These are phyloP conservation scores for Mortierella sp. DNA, from an alignment of 371 early-diverging fungal species.

Conservation along the genomic window DNA sequence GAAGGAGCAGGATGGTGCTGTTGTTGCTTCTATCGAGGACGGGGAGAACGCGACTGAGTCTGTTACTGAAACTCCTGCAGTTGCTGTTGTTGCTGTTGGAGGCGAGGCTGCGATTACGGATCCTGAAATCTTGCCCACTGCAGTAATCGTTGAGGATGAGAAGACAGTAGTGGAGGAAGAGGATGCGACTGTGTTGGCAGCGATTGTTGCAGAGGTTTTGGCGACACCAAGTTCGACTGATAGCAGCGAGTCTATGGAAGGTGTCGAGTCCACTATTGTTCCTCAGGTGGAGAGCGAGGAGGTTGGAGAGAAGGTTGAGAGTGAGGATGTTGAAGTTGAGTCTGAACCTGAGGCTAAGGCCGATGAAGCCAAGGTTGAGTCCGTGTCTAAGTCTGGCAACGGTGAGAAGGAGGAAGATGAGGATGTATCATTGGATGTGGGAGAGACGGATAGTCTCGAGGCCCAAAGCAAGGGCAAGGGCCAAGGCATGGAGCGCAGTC, in stretches of 20 bases:
- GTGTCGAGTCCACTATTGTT: conserved; percentile 1
- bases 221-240: background rate
- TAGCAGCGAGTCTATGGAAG: conserved; percentile 6
- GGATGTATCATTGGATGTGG: background rate
- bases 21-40: background rate
- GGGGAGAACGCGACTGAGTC: background rate
- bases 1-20: background rate
- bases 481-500: conserved; percentile 20
- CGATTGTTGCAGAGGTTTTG: background rate
- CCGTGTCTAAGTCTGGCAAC: background rate
- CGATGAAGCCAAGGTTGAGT: background rate
- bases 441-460: background rate
- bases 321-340: background rate
- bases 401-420: background rate
- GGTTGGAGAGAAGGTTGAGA: background rate
- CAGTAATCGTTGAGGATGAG: background rate
- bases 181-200: background rate
- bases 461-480: background rate
- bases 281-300: background rate
- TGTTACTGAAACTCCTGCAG: background rate
- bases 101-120: background rate
- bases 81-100: background rate
- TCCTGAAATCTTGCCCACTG: background rate
- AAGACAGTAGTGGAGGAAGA: background rate
- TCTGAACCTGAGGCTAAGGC: background rate